Evolutionary conservation across 192 early-diverging fungal species (phyloP), one percentile per base, ranked within the genome.

Genomic region (Lunasporangiospora selenospora): DNA sequence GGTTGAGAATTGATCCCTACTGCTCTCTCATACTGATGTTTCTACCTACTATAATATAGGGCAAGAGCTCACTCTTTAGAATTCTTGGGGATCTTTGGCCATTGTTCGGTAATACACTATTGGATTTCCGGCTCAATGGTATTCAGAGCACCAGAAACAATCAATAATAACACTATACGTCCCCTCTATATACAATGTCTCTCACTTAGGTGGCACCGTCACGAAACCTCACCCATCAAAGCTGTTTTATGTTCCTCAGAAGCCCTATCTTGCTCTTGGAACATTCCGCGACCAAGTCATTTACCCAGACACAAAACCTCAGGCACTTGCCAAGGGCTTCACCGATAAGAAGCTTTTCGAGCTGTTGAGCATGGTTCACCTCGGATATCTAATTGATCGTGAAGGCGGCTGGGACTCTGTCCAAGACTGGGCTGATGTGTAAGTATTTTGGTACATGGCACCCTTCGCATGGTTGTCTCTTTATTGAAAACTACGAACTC

Each of bases 181-280:
- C 29, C 16, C 30, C 26, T 8, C 38, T 36, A 8, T 2, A 6
- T 39, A 13, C 36, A 19, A 42, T 0, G 10, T 40, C 42, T 16
- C 24, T 50, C 33, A 31, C 27, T 65, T 60, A 67, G 81, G 80
- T 65, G 83, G 84, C 19, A 80, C 65, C 26, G 71, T 85, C 13
- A 83, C 82, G 3, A 87, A 86, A 43, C 86, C 86, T 15, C 59
- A 76, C 11, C 63, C 83, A 26, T 80, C 77, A 16, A 84, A 85
- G 64, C 79, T 95, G 40, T 92, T 95, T 50, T 95, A 95, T 76
- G 88, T 95, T 5, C 93, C 93, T n/a, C 93, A 95, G 59, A 88
- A 90, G 40, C 93, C 93, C 7, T 94, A 94, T 63, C 76, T 94
- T 39, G 82, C 90, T 18, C 39, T 90, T 32, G 91, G 93, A 9